A percentile compares a stretch with the other conserved stretches of the same genome.
Evolutionary conservation across 2,329 filamentous ascomycete species (phyloP).

Genomic region (Macroventuria anomochaeta): DNA sequence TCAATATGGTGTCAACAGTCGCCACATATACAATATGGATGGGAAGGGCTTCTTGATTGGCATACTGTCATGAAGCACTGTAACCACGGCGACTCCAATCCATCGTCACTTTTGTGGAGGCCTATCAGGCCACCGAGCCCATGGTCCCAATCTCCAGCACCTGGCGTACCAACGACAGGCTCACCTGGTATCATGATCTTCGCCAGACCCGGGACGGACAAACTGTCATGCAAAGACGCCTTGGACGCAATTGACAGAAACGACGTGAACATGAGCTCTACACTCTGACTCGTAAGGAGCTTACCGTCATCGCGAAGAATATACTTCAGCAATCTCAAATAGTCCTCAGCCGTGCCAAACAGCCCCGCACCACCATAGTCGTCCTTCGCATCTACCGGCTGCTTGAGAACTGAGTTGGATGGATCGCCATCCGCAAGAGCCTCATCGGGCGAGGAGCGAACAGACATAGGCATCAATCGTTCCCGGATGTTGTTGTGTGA

Average conservation of each 20-base stretch:
- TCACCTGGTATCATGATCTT: constrained; percentile 28
- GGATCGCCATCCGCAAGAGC: constrained; percentile 11
- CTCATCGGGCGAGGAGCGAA: constrained; percentile 13
- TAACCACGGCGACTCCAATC: constrained; percentile 21
- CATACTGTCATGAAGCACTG: constrained; percentile 18
- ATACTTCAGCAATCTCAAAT: constrained; percentile 27
- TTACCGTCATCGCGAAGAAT: constrained; percentile 26
- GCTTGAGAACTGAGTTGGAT: background rate
- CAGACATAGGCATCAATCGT: constrained; percentile 26
- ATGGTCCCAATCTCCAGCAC: constrained; percentile 22
- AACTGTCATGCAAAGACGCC: constrained; percentile 8
- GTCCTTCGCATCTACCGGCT: constrained; percentile 19
- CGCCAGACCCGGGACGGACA: constrained; percentile 14
- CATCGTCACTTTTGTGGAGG: constrained; percentile 20
- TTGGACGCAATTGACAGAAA: constrained; percentile 13
- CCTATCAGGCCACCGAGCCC: constrained; percentile 25
- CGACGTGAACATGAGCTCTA: constrained; percentile 24
- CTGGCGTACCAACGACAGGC: constrained; percentile 14
- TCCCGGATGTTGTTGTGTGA: constrained; percentile 17
- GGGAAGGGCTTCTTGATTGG: background rate
- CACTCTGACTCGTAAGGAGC: constrained; percentile 22
- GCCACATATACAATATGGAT: background rate
- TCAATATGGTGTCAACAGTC: background rate
- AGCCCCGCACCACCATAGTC: constrained; percentile 30
- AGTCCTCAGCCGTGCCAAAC: constrained; percentile 28